A percentile compares a stretch with the other conserved stretches of the same genome.
Conservation (phyloP, 1,284 basidiomycete species). For the Irpex rosettiformis region DNA sequence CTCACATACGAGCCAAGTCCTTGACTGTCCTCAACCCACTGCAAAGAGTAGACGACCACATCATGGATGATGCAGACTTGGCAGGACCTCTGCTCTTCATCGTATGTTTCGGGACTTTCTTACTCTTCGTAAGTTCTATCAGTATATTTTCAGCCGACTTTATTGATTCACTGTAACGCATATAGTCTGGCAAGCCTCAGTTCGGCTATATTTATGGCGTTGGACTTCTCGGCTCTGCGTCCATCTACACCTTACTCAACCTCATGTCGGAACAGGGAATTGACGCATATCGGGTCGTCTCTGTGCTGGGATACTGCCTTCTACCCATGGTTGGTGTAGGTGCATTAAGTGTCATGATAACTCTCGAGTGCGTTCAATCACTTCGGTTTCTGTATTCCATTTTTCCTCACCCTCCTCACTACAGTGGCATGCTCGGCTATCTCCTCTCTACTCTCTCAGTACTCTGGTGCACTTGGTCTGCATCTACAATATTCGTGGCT, state of each 20-base stretch:
- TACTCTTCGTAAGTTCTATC: conserved; percentile 78
- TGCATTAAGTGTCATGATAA: conserved; percentile 83
- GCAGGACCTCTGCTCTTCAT: conserved; percentile 95
- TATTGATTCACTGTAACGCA: neutral
- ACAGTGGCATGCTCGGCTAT: conserved; percentile 82
- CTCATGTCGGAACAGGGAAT: conserved; percentile 96
- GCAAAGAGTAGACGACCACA: conserved; percentile 82
- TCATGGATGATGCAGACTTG: conserved; percentile 99
- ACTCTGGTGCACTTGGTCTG: conserved; percentile 93
- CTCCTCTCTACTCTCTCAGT: conserved; percentile 78
- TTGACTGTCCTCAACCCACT: conserved; percentile 95
- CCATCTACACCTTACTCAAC: conserved; percentile 94
- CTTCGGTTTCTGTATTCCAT: conserved; percentile 10
- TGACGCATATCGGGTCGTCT: conserved; percentile 94
- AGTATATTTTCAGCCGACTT: neutral
- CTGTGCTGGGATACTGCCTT: conserved; percentile 96
- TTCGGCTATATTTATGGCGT: conserved; percentile 99
- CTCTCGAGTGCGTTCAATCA: conserved; percentile 74
- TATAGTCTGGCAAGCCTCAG: conserved; percentile 94
- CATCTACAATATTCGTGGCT: conserved; percentile 91
- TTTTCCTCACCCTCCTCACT: conserved; percentile 17
- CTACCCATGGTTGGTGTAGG: conserved; percentile 97
- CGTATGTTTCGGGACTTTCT: conserved; percentile 89
- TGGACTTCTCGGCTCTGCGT: conserved; percentile 89
- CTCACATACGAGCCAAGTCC: conserved; percentile 92